Evolutionary conservation across 345 rosid genomes (phyloP).

Genomic region (Microcos paniculata): DNA sequence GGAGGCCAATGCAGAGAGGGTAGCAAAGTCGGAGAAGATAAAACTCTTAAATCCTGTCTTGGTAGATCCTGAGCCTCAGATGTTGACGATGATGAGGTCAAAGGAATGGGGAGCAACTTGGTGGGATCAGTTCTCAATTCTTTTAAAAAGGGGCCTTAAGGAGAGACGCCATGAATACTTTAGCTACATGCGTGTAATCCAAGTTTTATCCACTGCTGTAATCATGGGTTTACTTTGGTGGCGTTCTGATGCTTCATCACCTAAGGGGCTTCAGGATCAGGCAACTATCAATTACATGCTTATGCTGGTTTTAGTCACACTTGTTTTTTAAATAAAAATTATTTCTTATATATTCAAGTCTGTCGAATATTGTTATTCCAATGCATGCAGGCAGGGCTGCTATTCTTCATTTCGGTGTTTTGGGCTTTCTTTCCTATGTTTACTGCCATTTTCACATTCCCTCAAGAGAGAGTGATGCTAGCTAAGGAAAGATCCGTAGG

Average conservation of each 20-base stretch:
- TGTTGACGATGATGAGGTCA: background rate
- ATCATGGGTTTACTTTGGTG: conserved; percentile 31
- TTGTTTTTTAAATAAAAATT: background rate
- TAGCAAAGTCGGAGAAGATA: background rate
- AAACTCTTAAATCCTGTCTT: background rate
- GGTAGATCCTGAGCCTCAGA: conserved; percentile 11
- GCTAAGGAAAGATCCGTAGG: conserved; percentile 34
- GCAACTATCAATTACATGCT: conserved; percentile 12
- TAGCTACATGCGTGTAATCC: conserved; percentile 24
- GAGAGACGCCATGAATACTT: conserved; percentile 34
- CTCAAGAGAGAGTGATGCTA: conserved; percentile 39
- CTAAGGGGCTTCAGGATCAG: conserved; percentile 35
- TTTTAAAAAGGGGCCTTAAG: conserved; percentile 24
- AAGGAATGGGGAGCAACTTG: conserved; percentile 26
- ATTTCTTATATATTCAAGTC: background rate
- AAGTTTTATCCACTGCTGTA: conserved; percentile 29
- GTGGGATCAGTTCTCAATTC: conserved; percentile 34
- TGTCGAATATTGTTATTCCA: background rate
- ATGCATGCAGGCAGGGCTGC: conserved; percentile 29
- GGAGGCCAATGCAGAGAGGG: conserved; percentile 20
- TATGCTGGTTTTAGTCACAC: background rate
- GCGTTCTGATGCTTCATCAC: conserved; percentile 30
- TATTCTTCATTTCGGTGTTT: conserved; percentile 40
- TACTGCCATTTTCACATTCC: conserved; percentile 34
- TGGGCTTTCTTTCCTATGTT: conserved; percentile 38